Base-by-base conservation (phyloP, 257 asterid genomes). In the Solanum piurae region DNA sequence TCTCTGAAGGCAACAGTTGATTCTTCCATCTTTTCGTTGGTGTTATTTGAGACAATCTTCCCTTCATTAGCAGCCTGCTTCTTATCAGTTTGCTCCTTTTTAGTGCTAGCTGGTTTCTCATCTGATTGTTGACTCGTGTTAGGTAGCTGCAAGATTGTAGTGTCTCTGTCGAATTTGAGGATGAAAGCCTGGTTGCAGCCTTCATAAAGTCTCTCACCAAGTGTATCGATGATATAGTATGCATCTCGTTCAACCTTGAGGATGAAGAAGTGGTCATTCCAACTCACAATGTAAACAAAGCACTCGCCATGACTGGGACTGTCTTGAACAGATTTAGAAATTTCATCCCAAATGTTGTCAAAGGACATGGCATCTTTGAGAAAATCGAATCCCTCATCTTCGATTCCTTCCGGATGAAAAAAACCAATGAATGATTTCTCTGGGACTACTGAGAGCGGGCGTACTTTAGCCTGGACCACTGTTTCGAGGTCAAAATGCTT, bases 401-500 rank as follows among this genome's bases (percentile, higher is more conserved):
- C 96, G 20, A 92, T 74, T 36, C 93, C 98, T 58, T 95, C 92
- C 3, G 96, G 96, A 36, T 90, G 98, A 91, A 96, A 95, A 87
- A 95, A 95, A 5, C 98, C 98, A 4, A 95, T 38, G 42, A 94
- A 95, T 3, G 98, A 96, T 75, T 93, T 96, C 85, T 93, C 94
- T 0, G 96, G 95, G 25, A 90, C 91, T 23, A 96, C 94, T 13
- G 93, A 87, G 14, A 96, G 93, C 0, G 94, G 93, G 42, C 97
- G 95, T 5, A 94, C 90, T 92, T 91, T 89, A 9, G 98, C 96
- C 89, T 91, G 92, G 38, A 96, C 87, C 66, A 96, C 94, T 0
- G 98, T 95, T 86, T 96, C 98, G 1, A 96, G 98, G 80, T 96
- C 98, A 42, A 96, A 96, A 92, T 96, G 98, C 90, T 93, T 96